Conservation (phyloP, 1,139 yeast species). For the Arxiozyma slooffiae region DNA sequence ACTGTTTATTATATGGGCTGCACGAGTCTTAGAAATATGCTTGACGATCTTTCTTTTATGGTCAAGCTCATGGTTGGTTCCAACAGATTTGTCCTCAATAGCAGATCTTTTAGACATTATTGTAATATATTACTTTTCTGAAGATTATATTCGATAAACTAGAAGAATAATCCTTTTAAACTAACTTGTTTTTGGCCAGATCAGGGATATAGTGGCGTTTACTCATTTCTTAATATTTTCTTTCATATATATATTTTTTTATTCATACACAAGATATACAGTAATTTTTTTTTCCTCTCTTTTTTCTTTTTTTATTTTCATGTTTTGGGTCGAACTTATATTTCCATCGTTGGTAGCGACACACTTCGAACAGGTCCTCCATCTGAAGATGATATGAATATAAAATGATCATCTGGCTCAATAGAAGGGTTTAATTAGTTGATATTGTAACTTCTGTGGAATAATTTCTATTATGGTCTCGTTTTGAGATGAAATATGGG, state of each 20-base stretch:
- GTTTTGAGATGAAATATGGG: neutral
- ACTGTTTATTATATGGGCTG: slow-evolving; percentile 22
- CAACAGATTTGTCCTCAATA: neutral
- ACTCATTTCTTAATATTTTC: neutral
- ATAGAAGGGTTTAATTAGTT: neutral
- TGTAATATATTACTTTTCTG: neutral
- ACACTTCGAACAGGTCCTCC: neutral
- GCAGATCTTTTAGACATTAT: slow-evolving; percentile 4
- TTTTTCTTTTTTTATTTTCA: neutral
- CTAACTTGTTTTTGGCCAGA: neutral
- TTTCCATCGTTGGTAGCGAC: neutral
- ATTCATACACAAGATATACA: neutral
- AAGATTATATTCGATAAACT: no score
- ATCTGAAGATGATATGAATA: no score
- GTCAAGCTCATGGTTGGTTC: neutral
- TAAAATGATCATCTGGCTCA: neutral
- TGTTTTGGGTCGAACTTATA: neutral
- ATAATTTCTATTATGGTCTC: neutral
- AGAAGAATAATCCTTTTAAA: neutral
- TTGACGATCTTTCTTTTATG: slow-evolving; percentile 8
- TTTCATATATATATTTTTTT: no score
- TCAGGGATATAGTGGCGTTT: neutral
- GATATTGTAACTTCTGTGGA: neutral
- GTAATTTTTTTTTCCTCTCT: no score
- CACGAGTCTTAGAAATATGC: slow-evolving; percentile 20